Conservation (phyloP, 345 rosid genomes). For the Aurinia saxatilis region DNA sequence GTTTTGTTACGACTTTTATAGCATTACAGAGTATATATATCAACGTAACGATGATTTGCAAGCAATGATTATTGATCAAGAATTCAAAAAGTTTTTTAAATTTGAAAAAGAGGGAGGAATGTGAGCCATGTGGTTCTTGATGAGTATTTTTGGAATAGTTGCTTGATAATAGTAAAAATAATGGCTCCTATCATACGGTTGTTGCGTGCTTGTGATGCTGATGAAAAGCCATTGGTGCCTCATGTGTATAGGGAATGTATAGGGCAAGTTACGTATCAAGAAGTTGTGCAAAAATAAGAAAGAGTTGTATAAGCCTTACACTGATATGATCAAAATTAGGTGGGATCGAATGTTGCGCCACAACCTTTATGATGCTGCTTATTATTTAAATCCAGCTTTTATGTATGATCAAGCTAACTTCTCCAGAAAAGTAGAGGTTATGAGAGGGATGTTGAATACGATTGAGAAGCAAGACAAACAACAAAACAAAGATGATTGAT, state of each 20-base stretch:
- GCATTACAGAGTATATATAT: no score
- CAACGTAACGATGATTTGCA: no score
- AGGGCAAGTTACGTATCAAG: neutral
- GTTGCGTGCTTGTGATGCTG: neutral
- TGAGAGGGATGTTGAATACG: neutral
- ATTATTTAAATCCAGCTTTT: neutral
- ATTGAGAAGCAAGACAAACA: neutral
- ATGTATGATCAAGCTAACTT: neutral
- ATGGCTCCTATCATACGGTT: neutral
- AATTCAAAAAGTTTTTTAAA: no score
- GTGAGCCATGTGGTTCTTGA: no score
- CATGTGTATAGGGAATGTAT: neutral
- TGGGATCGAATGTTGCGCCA: neutral
- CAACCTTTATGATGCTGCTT: neutral
- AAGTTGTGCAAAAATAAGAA: neutral
- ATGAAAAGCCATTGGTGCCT: neutral
- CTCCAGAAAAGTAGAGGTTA: neutral
- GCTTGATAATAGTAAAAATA: no score
- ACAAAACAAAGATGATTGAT: neutral
- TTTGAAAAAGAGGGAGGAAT: no score
- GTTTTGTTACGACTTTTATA: no score
- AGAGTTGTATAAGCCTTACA: neutral
- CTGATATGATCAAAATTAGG: neutral
- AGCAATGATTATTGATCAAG: no score
- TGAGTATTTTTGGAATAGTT: no score